Evolutionary conservation across 345 rosid species (phyloP).

Genomic region (Arabis hirsuta): DNA sequence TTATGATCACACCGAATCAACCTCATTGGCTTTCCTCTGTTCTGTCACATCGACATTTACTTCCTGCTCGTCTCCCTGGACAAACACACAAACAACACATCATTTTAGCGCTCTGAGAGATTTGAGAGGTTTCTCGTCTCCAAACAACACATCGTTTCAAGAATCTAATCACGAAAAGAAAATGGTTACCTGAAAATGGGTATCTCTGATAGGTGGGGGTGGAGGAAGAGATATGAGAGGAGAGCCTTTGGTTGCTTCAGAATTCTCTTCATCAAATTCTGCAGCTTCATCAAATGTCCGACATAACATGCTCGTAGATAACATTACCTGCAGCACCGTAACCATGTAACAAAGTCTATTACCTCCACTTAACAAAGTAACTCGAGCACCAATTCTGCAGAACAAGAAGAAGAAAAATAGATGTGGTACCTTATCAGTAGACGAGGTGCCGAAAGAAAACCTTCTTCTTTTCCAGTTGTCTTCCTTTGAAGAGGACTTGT

Average conservation of each 20-base stretch:
- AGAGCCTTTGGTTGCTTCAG: constrained; percentile 49
- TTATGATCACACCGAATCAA: constrained; percentile 29
- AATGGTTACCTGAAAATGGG: constrained; percentile 44
- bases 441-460: constrained; percentile 45
- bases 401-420: constrained; percentile 1
- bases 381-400: background rate
- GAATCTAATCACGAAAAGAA: background rate
- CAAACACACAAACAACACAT: constrained; percentile 5
- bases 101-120: background rate
- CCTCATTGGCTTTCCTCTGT: constrained; percentile 32
- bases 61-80: constrained; percentile 49
- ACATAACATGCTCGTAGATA: constrained; percentile 79
- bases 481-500: constrained; percentile 47
- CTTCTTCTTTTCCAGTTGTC: constrained; percentile 60
- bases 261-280: constrained; percentile 58
- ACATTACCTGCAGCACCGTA: constrained; percentile 40
- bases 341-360: background rate
- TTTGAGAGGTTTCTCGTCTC: background rate
- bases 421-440: constrained; percentile 57
- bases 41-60: constrained; percentile 43
- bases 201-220: constrained; percentile 50
- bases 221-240: constrained; percentile 55
- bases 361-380: constrained; percentile 1
- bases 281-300: constrained; percentile 54
- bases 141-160: background rate